A percentile compares a stretch with the other conserved stretches of the same genome.
Conservation (phyloP, 225 moss, liverwort and hornwort genomes). For the Ulota crispa region DNA sequence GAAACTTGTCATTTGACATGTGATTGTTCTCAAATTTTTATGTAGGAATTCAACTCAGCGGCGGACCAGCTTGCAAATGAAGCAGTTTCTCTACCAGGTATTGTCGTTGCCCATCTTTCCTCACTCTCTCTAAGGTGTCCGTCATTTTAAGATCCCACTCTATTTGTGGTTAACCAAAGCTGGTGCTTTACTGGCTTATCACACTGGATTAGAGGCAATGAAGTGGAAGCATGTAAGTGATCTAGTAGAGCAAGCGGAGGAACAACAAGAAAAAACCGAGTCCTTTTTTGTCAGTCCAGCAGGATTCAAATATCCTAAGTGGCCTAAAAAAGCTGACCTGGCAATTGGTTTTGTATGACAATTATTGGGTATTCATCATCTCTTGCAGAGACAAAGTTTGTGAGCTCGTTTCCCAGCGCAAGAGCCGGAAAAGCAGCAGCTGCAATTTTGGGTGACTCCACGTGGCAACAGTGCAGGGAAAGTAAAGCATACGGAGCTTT, state of each 20-base stretch:
- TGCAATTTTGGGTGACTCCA: slow-evolving; percentile 28
- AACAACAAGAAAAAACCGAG: not conserved
- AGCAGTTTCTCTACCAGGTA: slow-evolving; percentile 75
- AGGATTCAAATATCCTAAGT: not conserved
- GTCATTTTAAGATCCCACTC: not conserved
- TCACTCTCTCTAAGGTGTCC: not conserved
- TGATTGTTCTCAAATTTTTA: not conserved
- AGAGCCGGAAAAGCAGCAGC: slow-evolving; percentile 34
- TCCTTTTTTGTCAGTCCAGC: not conserved
- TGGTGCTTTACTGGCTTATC: not conserved
- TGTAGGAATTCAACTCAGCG: slow-evolving; percentile 66
- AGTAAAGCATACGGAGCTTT: slow-evolving; percentile 42
- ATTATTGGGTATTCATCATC: not conserved
- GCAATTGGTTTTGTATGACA: not conserved
- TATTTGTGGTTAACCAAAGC: not conserved
- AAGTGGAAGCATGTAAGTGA: not conserved
- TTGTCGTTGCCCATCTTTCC: not conserved
- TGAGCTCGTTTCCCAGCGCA: slow-evolving; percentile 44
- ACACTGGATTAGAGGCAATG: not conserved
- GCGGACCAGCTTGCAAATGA: slow-evolving; percentile 88
- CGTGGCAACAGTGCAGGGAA: slow-evolving; percentile 38
- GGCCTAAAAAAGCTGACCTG: not conserved
- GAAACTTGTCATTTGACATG: not conserved
- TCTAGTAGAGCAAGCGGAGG: not conserved
- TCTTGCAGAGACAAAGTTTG: slow-evolving; percentile 59